Conservation (phyloP, 2,329 filamentous ascomycete genomes). For the Cladosporium sp. region DNA sequence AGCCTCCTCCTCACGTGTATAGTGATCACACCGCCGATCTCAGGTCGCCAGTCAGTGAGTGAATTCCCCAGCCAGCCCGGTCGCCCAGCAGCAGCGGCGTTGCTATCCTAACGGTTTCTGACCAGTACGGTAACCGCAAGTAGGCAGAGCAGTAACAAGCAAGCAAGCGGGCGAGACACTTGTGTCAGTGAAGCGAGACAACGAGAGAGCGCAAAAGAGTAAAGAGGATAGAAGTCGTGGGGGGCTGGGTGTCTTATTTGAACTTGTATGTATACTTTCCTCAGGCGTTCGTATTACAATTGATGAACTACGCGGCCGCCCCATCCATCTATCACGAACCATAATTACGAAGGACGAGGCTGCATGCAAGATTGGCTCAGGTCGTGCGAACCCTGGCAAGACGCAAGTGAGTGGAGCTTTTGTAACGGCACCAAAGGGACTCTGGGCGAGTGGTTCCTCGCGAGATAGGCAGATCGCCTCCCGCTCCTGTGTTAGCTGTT, state of each 20-base stretch:
- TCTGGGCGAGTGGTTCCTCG: too few species aligned
- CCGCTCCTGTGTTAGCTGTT: too few species aligned
- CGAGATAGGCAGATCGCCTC: too few species aligned
- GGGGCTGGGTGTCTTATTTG: too few species aligned
- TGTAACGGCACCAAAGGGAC: too few species aligned
- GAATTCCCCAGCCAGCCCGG: neutral
- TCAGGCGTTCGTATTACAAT: neutral
- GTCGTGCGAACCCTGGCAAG: neutral
- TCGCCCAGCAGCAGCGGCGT: constrained; percentile 10
- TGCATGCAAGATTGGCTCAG: neutral
- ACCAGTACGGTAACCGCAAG: neutral
- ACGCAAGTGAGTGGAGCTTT: too few species aligned
- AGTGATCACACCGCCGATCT: neutral
- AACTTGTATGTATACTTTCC: too few species aligned
- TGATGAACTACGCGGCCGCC: neutral
- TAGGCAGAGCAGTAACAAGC: neutral
- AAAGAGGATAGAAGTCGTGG: too few species aligned
- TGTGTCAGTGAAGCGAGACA: neutral
- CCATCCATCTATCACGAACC: neutral
- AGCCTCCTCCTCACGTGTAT: neutral
- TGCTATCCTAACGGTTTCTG: neutral
- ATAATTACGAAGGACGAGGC: neutral
- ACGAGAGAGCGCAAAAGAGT: too few species aligned
- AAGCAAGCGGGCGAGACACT: neutral
- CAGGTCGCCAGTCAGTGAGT: neutral